Evolutionary conservation across 139 green algal species (phyloP), one percentile per base, ranked within the genome.

Genomic region (Volvox africanus): DNA sequence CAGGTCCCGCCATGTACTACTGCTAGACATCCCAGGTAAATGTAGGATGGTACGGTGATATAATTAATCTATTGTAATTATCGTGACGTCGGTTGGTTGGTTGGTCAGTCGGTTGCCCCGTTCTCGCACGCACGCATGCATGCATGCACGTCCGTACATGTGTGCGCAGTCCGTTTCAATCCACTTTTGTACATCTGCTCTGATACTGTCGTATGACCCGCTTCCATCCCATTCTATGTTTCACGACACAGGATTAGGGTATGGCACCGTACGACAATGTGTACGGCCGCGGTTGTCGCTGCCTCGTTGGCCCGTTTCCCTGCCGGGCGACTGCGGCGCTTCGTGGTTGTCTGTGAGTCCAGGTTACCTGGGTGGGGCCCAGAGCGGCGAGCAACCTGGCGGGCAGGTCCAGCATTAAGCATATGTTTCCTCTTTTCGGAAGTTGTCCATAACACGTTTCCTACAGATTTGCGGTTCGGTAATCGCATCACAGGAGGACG

Each of bases 1-100:
- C 5, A 89, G 92, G 82, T 92, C 88, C 1, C 93, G 96, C 93
- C 95, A 90, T 0, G 94, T 97, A 67, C 89, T 97, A 77, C 68
- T 95, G 6, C 82, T 65, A 36, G 95, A 97, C 85, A 95, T 97
- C 16, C 95, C 95, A 0, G 95, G 92, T 61, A 6, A n/a, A n/a
- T 37, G 75, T n/a, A 20, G 26, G 3, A 75, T 35, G 80, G 55
- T 13, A 30, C 28, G 61, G 62, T 35, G 82, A 33, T n/a, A n/a
- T n/a, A n/a, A n/a, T n/a, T n/a, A n/a, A n/a, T n/a, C n/a, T n/a
- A n/a, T n/a, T n/a, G n/a, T n/a, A n/a, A n/a, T n/a, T n/a, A 61
- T 26, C 18, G n/a, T 5, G 61, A 36, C 36, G 77, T 82, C 35
- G 77, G 77, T 82, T 18, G 77, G 77, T 82, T 32, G 75, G 75